Percentiles rank a stretch among this genome's conserved stretches.
Evolutionary conservation across 2,329 filamentous ascomycete species (phyloP).

Genomic region (Drechslerella coelobrocha): DNA sequence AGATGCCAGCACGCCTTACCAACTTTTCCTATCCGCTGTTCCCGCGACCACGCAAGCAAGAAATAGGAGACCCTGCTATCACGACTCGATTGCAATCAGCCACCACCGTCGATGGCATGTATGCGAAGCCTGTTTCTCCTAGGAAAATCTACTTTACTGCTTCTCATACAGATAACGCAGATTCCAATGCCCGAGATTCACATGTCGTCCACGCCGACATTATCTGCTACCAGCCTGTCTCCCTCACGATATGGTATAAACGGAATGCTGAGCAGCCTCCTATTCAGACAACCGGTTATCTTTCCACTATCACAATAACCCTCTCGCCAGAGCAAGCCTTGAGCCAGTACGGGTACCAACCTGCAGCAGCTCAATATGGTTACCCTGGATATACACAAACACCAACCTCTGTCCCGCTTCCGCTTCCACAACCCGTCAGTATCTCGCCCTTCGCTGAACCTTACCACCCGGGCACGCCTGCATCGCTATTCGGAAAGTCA

Average conservation of each 20-base stretch:
- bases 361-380: not conserved
- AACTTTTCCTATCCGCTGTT: too few species aligned
- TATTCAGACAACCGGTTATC: not conserved
- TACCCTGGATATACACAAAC: not conserved
- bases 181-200: not conserved
- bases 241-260: not conserved
- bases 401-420: not conserved
- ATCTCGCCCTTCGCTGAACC: not conserved
- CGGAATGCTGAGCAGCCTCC: not conserved
- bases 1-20: too few species aligned
- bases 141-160: not conserved
- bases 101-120: not conserved
- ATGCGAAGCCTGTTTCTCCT: not conserved
- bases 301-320: not conserved
- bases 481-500: conserved; percentile 5
- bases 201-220: conserved; percentile 12
- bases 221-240: conserved; percentile 22
- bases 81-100: not conserved
- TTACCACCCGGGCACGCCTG: conserved; percentile 4
- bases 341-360: not conserved
- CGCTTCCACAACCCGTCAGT: not conserved
- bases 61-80: not conserved
- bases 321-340: not conserved
- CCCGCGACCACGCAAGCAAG: not conserved
- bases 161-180: not conserved